These are phyloP conservation scores for Tulasnella sp. DNA, from an alignment of 768 basidiomycete species.

Conservation along the genomic window DNA sequence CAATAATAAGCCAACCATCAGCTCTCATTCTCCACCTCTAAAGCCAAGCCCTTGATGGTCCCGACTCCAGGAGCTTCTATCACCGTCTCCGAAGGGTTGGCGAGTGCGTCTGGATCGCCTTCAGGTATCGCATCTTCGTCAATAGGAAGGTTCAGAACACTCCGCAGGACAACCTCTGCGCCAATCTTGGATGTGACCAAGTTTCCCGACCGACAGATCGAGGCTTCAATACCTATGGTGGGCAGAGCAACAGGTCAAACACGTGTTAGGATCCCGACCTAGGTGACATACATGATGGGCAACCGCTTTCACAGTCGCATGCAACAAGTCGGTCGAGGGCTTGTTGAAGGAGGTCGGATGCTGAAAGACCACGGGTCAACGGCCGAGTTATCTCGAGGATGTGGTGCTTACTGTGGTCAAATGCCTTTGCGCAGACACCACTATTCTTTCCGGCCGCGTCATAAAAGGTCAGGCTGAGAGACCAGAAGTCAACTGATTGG, in stretches of 20 bases:
- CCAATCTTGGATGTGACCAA: slow-evolving; percentile 62
- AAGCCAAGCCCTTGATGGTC: no score
- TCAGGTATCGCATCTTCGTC: slow-evolving; percentile 29
- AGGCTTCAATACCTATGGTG: slow-evolving; percentile 49
- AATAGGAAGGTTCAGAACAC: slow-evolving; percentile 38
- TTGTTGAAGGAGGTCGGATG: slow-evolving; percentile 41
- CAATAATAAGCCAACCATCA: no score
- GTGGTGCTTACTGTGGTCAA: slow-evolving; percentile 53
- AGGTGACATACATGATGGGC: slow-evolving; percentile 44
- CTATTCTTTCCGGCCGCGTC: slow-evolving; percentile 58
- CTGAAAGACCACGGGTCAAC: slow-evolving; percentile 26
- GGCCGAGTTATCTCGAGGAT: background rate
- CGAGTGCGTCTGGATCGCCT: slow-evolving; percentile 13
- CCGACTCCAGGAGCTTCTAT: no score
- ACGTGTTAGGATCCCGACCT: background rate
- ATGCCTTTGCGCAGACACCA: slow-evolving; percentile 63
- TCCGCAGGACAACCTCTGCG: slow-evolving; percentile 52
- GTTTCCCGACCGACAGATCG: slow-evolving; percentile 57
- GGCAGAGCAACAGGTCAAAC: background rate
- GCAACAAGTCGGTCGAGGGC: slow-evolving; percentile 44
- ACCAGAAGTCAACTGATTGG: slow-evolving; percentile 1
- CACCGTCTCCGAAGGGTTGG: slow-evolving; percentile 25
- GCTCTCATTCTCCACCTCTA: no score
- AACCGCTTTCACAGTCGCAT: slow-evolving; percentile 61
- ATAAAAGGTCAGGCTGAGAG: slow-evolving; percentile 62